Conservation (phyloP, 345 rosid genomes). For the Carallia pectinifolia region DNA sequence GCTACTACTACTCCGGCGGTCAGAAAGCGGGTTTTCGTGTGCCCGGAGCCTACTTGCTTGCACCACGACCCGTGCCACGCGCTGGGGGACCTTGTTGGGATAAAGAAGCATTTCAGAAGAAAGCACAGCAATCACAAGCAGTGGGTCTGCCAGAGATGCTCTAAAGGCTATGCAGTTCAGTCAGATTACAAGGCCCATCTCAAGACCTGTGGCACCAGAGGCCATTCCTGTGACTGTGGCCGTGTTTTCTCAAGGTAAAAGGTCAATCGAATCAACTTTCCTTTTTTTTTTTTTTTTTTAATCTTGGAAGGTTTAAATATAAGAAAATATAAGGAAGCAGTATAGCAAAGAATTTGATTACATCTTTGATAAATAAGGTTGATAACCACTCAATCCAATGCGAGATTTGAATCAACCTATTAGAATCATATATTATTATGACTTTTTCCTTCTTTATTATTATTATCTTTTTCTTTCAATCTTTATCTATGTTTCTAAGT, state of each 20-base stretch:
- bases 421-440: neutral
- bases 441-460: no score
- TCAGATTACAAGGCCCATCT: constrained; percentile 97
- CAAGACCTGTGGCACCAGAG: constrained; percentile 93
- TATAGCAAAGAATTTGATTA: no score
- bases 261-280: neutral
- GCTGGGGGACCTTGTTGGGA: constrained; percentile 95
- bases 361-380: no score
- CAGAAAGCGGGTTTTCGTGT: constrained; percentile 78
- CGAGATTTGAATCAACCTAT: neutral
- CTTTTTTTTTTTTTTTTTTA: no score
- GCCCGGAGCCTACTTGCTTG: constrained; percentile 89
- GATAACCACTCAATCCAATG: no score
- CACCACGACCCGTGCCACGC: constrained; percentile 97
- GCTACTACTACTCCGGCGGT: constrained; percentile 46
- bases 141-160: constrained; percentile 91
- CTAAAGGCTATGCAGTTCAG: constrained; percentile 92
- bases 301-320: no score
- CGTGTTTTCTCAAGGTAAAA: constrained; percentile 87
- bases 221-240: constrained; percentile 98
- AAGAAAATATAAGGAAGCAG: no score
- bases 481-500: neutral
- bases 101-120: constrained; percentile 86
- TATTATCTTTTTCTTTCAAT: no score
- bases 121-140: constrained; percentile 87